Conservation (phyloP, 2,329 filamentous ascomycete genomes). For the Fusarium sp. region DNA sequence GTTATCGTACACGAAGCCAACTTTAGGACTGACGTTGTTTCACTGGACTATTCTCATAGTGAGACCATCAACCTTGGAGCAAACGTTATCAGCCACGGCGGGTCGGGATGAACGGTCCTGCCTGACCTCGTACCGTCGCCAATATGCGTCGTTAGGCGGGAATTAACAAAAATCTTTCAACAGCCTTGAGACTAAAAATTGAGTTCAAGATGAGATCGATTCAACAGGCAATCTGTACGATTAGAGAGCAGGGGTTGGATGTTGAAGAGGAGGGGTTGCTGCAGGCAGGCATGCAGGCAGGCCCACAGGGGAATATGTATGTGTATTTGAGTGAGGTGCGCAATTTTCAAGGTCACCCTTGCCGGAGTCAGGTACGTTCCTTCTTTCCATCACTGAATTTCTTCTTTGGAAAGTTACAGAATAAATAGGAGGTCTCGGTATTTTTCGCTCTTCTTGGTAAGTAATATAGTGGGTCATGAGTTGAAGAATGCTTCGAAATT, state of each 20-base stretch:
- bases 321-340: not conserved
- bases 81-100: not conserved
- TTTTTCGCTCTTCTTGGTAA: not conserved
- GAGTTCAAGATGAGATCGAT: slow-evolving; percentile 20
- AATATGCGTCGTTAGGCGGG: not conserved
- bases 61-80: not conserved
- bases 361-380: not conserved
- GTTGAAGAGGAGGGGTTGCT: slow-evolving; percentile 18
- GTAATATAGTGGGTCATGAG: not conserved
- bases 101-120: not conserved
- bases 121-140: not conserved
- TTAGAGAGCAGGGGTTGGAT: slow-evolving; percentile 23
- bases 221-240: not conserved
- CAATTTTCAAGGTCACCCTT: slow-evolving; percentile 9
- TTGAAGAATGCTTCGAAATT: not conserved
- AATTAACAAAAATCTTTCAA: not conserved
- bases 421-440: not conserved
- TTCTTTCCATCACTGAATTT: not conserved
- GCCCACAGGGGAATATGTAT: not conserved
- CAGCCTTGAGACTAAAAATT: not conserved
- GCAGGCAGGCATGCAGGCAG: not conserved
- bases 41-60: not conserved
- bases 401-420: not conserved
- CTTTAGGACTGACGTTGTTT: not conserved
- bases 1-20: not conserved